Percentiles rank a stretch among this genome's conserved stretches.
phyloP scores from a whole-genome alignment of 495 filamentous ascomycete genomes.

The Penicillium manginii region DNA sequence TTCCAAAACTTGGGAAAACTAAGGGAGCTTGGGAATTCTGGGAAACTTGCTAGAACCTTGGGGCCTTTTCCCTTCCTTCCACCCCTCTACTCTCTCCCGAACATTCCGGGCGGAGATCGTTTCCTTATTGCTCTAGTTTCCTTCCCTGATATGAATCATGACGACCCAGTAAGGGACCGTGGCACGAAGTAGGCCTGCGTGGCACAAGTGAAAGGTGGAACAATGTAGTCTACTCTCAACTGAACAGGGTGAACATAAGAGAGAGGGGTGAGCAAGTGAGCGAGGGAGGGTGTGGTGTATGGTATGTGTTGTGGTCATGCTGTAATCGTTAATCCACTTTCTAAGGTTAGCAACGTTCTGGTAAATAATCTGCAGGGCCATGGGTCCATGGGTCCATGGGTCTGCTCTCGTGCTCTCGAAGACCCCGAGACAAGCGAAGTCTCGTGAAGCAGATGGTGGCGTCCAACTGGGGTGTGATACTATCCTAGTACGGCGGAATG shows the following conservation, averaged over 20 bases:
- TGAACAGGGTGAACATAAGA: not conserved
- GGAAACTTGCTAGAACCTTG: not conserved
- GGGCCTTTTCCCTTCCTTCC: not conserved
- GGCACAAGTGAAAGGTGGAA: conserved; percentile 6
- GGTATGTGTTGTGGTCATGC: not conserved
- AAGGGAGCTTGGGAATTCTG: not conserved
- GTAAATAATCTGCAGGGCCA: conserved; percentile 2
- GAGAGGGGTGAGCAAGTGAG: not conserved
- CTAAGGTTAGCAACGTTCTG: not conserved
- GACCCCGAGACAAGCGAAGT: conserved; percentile 6
- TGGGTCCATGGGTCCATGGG: conserved; percentile 2
- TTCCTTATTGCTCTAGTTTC: conserved; percentile 5
- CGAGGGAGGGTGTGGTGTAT: not conserved
- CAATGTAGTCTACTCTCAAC: not conserved
- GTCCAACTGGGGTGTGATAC: conserved; percentile 6
- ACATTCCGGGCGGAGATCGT: conserved; percentile 12
- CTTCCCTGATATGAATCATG: conserved; percentile 12
- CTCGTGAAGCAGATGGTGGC: conserved; percentile 17
- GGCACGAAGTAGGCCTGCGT: not conserved
- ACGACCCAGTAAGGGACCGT: conserved; percentile 17
- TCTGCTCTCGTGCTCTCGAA: conserved; percentile 1
- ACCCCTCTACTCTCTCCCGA: not conserved
- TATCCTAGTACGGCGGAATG: conserved; percentile 13
- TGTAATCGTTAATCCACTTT: not conserved
- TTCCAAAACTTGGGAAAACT: not conserved